phyloP scores from a whole-genome alignment of 2,329 filamentous ascomycete species.

The Cercospora janseana region DNA sequence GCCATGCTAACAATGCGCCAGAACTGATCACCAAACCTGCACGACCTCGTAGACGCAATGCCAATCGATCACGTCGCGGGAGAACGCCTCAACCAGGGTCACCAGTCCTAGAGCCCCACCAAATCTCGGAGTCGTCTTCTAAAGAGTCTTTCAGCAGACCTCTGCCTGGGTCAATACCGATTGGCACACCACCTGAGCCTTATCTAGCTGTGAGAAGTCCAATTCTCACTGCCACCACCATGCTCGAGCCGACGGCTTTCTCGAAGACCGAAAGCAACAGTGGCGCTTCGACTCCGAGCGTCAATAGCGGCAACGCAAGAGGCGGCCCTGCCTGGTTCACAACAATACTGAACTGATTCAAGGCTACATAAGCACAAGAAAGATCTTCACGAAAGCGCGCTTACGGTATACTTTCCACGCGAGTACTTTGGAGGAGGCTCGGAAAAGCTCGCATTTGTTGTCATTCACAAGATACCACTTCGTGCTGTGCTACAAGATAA shows the following conservation, averaged over 20 bases:
- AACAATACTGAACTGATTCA: constrained; percentile 13
- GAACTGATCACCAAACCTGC: constrained; percentile 15
- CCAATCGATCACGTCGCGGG: neutral
- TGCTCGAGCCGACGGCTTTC: neutral
- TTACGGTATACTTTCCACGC: too few relatives aligned
- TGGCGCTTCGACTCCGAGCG: neutral
- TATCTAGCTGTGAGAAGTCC: neutral
- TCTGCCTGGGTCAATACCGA: neutral
- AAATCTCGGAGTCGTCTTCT: neutral
- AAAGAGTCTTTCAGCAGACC: neutral
- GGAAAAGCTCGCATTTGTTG: too few relatives aligned
- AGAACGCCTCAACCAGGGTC: neutral
- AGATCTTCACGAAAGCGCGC: too few relatives aligned
- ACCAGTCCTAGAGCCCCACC: neutral
- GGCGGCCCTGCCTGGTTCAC: constrained; percentile 3
- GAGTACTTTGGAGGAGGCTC: too few relatives aligned
- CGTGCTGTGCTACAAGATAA: too few relatives aligned
- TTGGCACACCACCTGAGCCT: neutral
- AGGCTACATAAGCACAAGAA: too few relatives aligned
- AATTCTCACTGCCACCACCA: neutral
- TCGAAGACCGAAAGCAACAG: neutral
- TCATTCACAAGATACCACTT: too few relatives aligned
- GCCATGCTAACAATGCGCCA: too few relatives aligned
- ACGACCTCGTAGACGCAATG: constrained; percentile 9
- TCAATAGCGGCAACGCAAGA: neutral